Evolutionary conservation across 129 eudicot species (phyloP), one percentile per base, ranked within the genome.

Genomic region (Dittrichia graveolens): DNA sequence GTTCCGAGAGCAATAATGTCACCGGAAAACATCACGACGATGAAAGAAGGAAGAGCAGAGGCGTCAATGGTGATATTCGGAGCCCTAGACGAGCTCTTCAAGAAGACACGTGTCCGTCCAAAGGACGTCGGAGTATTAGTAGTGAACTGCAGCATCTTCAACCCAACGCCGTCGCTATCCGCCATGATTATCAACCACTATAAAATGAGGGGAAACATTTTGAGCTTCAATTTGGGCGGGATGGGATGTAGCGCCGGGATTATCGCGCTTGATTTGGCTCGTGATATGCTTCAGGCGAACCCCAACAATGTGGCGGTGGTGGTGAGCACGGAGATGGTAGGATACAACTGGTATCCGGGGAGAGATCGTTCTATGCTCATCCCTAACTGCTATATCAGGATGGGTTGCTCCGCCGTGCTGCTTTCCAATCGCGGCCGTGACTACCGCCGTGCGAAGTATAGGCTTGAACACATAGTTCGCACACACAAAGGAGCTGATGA

Each of bases 171-270:
- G 2, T 95, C 99, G 7, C 84, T 95, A 0, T 95, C 99, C 0
- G 99, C 99, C 16, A 95, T 95, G 99, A 67, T 95, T 2, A 95
- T 95, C 9, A 95, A 95, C 47, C 97, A 91, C 74, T 95, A 95
- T 47, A 95, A 95, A 57, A 95, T 95, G 99, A 84, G 97, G 76
- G 99, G 99, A 5, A 91, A 95, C 46, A 83, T 95, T n/a, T 44
- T 95, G 79, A 95, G 97, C 48, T 95, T 90, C 59, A 95, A 95
- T 57, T 70, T 95, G 8, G 99, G 99, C 3, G 99, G 99, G 4
- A 95, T 95, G 99, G 99, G 99, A 1, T 95, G 99, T 57, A 95
- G 99, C 56, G 97, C 99, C 8, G 96, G 97, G 10, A 76, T 95
- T 11, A 95, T 95, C 3, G 94, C 88, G 0, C 4, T 95, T 5